Conservation (phyloP, 176 grass and related monocot genomes). For the Aegilops speltoides region DNA sequence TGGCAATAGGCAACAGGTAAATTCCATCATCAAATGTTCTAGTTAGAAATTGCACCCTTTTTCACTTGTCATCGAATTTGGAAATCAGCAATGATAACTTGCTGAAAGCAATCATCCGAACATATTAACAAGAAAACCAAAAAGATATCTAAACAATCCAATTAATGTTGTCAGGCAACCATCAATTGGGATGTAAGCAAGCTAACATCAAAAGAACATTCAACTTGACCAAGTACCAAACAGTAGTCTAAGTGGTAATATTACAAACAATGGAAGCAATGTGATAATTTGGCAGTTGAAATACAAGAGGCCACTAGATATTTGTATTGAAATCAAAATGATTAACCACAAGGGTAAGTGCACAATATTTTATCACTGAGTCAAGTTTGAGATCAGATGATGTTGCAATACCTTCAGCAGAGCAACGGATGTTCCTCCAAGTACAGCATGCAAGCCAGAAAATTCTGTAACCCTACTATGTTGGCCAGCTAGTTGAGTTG, state of each 20-base stretch:
- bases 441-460: slow-evolving; percentile 35
- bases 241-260: neutral
- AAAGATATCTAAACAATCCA: neutral
- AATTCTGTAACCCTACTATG: slow-evolving; percentile 36
- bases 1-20: neutral
- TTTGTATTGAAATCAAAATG: slow-evolving; percentile 3
- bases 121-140: neutral
- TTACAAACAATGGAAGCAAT: neutral
- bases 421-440: slow-evolving; percentile 31
- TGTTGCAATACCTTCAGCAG: slow-evolving; percentile 36
- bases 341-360: neutral
- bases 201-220: slow-evolving; percentile 16
- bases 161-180: neutral
- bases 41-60: neutral
- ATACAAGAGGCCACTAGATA: neutral
- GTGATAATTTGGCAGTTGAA: neutral
- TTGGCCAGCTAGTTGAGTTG: slow-evolving; percentile 39
- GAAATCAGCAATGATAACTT: neutral
- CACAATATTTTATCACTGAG: neutral
- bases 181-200: neutral
- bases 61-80: neutral
- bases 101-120: neutral
- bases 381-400: slow-evolving; percentile 11
- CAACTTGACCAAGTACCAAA: neutral
- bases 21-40: neutral